A percentile compares a stretch with the other conserved stretches of the same genome.
Conservation (phyloP, 495 filamentous ascomycete species). For the Cercophora sp. region DNA sequence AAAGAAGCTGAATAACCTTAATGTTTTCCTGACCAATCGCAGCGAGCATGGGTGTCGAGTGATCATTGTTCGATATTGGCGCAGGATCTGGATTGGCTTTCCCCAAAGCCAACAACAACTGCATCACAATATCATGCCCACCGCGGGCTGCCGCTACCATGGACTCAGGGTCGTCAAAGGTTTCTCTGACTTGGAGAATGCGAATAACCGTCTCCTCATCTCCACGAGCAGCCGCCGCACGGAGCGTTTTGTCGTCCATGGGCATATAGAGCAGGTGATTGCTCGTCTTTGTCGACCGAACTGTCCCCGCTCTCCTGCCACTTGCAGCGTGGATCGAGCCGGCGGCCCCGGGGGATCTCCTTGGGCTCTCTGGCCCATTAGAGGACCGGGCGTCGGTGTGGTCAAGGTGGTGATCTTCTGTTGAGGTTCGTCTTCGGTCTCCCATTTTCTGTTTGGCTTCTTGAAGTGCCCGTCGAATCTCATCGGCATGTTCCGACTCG, state of each 20-base stretch:
- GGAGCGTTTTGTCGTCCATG: slow-evolving; percentile 64
- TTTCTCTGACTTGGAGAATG: slow-evolving; percentile 72
- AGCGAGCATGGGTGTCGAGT: slow-evolving; percentile 87
- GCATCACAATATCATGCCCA: slow-evolving; percentile 81
- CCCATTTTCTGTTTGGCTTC: slow-evolving; percentile 50
- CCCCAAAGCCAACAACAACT: slow-evolving; percentile 78
- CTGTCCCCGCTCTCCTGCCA: slow-evolving; percentile 40
- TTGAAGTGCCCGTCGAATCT: slow-evolving; percentile 53
- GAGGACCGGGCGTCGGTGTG: slow-evolving; percentile 58
- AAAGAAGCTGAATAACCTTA: slow-evolving; percentile 72
- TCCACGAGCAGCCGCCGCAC: slow-evolving; percentile 75
- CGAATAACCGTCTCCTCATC: slow-evolving; percentile 75
- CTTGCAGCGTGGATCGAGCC: slow-evolving; percentile 27
- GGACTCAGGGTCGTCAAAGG: slow-evolving; percentile 69
- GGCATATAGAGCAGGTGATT: slow-evolving; percentile 54
- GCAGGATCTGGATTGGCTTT: slow-evolving; percentile 74
- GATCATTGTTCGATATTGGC: slow-evolving; percentile 50
- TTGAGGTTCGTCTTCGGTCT: slow-evolving; percentile 54
- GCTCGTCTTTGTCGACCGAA: slow-evolving; percentile 51
- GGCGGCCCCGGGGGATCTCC: slow-evolving; percentile 53
- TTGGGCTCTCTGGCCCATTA: slow-evolving; percentile 65
- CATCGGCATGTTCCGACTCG: slow-evolving; percentile 58
- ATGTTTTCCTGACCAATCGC: slow-evolving; percentile 89
- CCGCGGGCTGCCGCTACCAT: slow-evolving; percentile 89
- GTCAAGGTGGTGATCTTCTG: slow-evolving; percentile 58